Conservation (phyloP, 805 yeast genomes). For the Teunomyces pallodes region DNA sequence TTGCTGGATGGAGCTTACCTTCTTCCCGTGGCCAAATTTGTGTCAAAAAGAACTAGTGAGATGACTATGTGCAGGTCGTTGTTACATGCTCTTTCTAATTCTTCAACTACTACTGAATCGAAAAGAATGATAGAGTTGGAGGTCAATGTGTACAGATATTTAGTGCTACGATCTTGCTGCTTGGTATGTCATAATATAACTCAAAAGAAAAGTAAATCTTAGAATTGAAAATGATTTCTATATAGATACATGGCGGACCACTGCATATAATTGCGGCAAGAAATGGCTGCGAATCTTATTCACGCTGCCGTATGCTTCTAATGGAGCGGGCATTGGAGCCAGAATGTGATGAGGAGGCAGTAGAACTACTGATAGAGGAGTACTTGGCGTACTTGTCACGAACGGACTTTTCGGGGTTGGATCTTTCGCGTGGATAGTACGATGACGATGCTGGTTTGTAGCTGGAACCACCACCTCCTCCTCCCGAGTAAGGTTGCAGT, state of each 20-base stretch:
- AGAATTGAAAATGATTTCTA: neutral
- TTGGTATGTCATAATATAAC: too few relatives aligned
- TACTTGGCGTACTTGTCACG: slow-evolving; percentile 26
- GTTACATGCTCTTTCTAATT: too few relatives aligned
- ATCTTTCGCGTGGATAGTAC: neutral
- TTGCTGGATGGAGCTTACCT: too few relatives aligned
- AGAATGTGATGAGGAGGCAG: neutral
- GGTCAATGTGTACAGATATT: too few relatives aligned
- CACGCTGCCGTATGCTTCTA: slow-evolving; percentile 1
- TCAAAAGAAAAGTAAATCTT: too few relatives aligned
- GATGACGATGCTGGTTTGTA: slow-evolving; percentile 1
- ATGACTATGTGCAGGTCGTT: too few relatives aligned
- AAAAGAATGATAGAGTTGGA: too few relatives aligned
- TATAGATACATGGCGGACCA: neutral
- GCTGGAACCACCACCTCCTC: too few relatives aligned
- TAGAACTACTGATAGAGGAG: neutral
- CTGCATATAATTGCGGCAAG: neutral
- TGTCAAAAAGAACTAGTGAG: too few relatives aligned
- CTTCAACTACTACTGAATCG: too few relatives aligned
- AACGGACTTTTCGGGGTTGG: slow-evolving; percentile 14
- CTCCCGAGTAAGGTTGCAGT: neutral
- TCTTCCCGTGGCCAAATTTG: too few relatives aligned
- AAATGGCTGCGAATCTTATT: neutral
- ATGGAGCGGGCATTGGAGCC: neutral
- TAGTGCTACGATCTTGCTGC: too few relatives aligned